Conservation (phyloP, 2,329 filamentous ascomycete species). For the Fusarium annulatum region DNA sequence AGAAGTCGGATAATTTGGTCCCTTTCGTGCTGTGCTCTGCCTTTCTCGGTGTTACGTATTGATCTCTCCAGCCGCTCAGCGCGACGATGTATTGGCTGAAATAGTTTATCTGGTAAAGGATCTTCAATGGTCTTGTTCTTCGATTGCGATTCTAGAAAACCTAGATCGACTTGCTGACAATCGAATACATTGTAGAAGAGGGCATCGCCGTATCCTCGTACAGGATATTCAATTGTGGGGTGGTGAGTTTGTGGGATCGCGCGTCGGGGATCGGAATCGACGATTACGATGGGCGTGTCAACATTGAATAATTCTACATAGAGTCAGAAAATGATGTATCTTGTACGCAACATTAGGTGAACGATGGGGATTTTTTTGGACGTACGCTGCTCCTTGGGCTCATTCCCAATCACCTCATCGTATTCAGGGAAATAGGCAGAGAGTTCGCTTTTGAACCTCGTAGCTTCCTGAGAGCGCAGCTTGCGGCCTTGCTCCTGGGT, state of each 20-base stretch:
- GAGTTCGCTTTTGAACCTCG: constrained; percentile 89
- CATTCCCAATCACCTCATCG: constrained; percentile 91
- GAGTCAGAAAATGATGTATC: constrained; percentile 20
- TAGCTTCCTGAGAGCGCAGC: constrained; percentile 86
- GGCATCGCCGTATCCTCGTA: constrained; percentile 66
- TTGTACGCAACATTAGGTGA: background rate
- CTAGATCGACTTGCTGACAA: constrained; percentile 66
- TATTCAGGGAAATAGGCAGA: constrained; percentile 93
- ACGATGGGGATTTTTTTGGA: constrained; percentile 43
- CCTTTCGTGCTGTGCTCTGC: constrained; percentile 73
- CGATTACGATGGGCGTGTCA: constrained; percentile 78
- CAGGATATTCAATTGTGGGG: constrained; percentile 49
- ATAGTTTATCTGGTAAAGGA: constrained; percentile 66
- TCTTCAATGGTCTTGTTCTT: constrained; percentile 60
- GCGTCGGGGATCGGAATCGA: constrained; percentile 63
- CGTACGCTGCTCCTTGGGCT: constrained; percentile 81
- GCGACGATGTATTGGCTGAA: constrained; percentile 65
- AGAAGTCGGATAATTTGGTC: constrained; percentile 74
- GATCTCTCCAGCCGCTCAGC: constrained; percentile 70
- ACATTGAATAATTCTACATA: constrained; percentile 74
- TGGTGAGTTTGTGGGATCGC: constrained; percentile 46
- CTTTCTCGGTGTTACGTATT: constrained; percentile 72
- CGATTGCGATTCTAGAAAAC: constrained; percentile 61
- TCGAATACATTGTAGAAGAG: constrained; percentile 68
- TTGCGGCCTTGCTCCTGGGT: constrained; percentile 75